Conservation (phyloP, 352 stramenopile genomes). For the Globisporangium canariense region DNA sequence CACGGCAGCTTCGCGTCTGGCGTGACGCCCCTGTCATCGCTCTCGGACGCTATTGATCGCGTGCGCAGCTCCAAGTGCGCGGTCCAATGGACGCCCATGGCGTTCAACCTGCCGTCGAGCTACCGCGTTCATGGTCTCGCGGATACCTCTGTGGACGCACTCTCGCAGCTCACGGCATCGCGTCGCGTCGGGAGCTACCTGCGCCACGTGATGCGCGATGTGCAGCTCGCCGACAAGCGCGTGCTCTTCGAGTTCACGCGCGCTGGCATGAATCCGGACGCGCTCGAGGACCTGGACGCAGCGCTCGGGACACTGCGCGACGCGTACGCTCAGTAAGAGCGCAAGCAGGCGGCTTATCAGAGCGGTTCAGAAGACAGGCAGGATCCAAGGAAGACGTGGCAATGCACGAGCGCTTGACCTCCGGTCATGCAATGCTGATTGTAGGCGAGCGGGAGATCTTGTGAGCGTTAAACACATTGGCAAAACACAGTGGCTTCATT, state of each 20-base stretch:
- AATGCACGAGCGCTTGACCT: too few species aligned
- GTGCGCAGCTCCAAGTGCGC: slow-evolving; percentile 28
- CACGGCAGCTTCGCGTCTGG: slow-evolving; percentile 34
- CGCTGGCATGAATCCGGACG: slow-evolving; percentile 71
- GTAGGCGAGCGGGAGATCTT: too few species aligned
- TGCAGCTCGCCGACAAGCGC: slow-evolving; percentile 44
- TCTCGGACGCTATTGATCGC: slow-evolving; percentile 23
- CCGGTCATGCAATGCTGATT: too few species aligned
- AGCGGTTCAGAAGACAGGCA: too few species aligned
- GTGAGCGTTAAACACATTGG: too few species aligned
- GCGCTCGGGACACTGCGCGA: slow-evolving; percentile 40
- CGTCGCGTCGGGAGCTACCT: slow-evolving; percentile 45
- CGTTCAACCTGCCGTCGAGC: slow-evolving; percentile 4
- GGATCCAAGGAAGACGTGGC: too few species aligned
- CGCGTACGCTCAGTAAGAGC: slow-evolving; percentile 30
- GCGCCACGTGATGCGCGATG: slow-evolving; percentile 28
- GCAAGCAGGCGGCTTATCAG: too few species aligned
- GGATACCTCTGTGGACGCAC: slow-evolving; percentile 28
- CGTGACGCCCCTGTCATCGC: slow-evolving; percentile 21
- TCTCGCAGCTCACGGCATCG: slow-evolving; percentile 47
- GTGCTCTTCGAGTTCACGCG: slow-evolving; percentile 74
- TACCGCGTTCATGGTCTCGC: slow-evolving; percentile 18
- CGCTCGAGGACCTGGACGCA: slow-evolving; percentile 51
- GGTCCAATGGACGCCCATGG: slow-evolving; percentile 35
- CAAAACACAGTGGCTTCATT: too few species aligned